Evolutionary conservation across 805 yeast genomes (phyloP), one percentile per base, ranked within the genome.

Genomic region (Pichia paraexigua): DNA sequence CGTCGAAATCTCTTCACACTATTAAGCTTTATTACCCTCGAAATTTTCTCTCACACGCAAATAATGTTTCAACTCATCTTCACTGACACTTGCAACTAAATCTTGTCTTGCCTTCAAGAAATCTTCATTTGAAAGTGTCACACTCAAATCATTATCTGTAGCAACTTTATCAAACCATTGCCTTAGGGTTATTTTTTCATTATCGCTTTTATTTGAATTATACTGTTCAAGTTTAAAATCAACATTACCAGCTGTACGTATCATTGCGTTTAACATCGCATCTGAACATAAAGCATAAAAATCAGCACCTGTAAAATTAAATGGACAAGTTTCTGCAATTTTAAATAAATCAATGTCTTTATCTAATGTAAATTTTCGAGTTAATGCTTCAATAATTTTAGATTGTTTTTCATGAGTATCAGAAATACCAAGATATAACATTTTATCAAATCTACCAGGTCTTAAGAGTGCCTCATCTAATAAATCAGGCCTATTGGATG

Each of bases 241-340:
- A 17, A 86, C 89, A 37, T 76, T 79, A 10, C 74, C 74, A 1
- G 98, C 97, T 0, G 85, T 82, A 58, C 98, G 73, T 1, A 94
- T 87, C 97, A 94, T 92, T 2, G 98, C 97, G 66, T 89, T 89
- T 59, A 92, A 75, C 94, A 92, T 89, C 0, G 98, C 87, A 67
- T 94, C 98, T 0, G 96, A 86, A 63, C 97, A 89, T 53, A 94
- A 71, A 0, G 98, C 99, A 67, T 94, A 94, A 69, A 94, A 92
- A 66, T 94, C 99, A 5, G 99, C 99, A 57, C 99, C 99, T 0
- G 99, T 92, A 63, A 82, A 91, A n/a, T 88, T 89, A 63, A 82
- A 89, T 0, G 96, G 87, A 68, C 97, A 90, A 8, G 69, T 66
- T 18, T 76, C 74, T 0, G 96, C 92, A 25, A 94, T 68, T 8